Conservation (phyloP, 225 moss, liverwort and hornwort genomes). For the Anthoceros angustus region DNA sequence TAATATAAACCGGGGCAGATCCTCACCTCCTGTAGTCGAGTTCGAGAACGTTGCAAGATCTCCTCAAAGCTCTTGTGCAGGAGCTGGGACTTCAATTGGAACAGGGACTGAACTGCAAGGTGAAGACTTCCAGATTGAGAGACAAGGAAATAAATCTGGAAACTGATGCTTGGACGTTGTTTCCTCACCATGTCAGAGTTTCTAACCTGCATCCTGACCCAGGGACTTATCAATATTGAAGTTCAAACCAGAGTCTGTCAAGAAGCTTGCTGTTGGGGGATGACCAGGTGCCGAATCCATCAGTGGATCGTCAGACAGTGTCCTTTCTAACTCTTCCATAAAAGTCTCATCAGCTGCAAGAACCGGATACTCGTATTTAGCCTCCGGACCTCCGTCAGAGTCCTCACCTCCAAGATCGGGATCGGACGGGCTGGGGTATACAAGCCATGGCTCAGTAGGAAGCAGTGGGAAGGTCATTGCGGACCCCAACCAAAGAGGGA, state of each 20-base stretch:
- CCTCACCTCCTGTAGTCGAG: neutral
- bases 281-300: neutral
- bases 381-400: neutral
- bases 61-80: neutral
- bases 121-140: neutral
- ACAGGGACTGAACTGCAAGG: neutral
- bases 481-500: neutral
- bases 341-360: neutral
- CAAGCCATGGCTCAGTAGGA: neutral
- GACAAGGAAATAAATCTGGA: no score
- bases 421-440: no score
- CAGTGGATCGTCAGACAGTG: neutral
- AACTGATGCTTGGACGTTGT: no score
- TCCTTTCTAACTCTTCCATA: neutral
- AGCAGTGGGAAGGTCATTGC: neutral
- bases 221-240: neutral
- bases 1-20: neutral
- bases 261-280: neutral
- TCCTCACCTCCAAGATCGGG: neutral
- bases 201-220: neutral
- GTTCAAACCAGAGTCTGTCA: neutral
- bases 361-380: neutral
- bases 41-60: neutral
- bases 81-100: neutral
- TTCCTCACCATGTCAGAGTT: no score